Evolutionary conservation across 768 basidiomycete species (phyloP).

Genomic region (Termitomyces sp.): DNA sequence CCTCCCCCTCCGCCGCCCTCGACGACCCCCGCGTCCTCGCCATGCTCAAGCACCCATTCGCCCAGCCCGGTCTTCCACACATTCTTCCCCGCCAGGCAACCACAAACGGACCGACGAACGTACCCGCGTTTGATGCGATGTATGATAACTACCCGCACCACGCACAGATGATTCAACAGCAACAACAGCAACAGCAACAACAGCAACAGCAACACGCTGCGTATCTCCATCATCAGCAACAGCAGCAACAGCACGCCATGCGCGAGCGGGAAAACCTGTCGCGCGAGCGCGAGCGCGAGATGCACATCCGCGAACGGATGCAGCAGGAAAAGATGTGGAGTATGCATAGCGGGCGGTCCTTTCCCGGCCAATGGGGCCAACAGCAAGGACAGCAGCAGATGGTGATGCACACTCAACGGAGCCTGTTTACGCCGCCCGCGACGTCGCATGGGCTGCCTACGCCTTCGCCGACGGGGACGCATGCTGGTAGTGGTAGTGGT

Average conservation of each 20-base stretch:
- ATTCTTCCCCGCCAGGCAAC: conserved; percentile 12
- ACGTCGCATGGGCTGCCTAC: conserved; percentile 30
- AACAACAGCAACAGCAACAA: not conserved
- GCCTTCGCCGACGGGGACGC: conserved; percentile 11
- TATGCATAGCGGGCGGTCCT: conserved; percentile 13
- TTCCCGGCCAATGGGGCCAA: not conserved
- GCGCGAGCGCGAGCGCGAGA: conserved; percentile 8
- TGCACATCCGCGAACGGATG: conserved; percentile 10
- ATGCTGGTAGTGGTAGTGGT: too few relatives aligned
- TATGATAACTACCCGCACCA: conserved; percentile 15
- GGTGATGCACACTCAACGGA: conserved; percentile 25
- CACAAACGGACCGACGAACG: conserved; percentile 13
- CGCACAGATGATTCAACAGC: conserved; percentile 4
- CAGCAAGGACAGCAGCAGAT: conserved; percentile 11
- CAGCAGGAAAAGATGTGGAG: conserved; percentile 24
- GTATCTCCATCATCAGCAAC: conserved; percentile 3
- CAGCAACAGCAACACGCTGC: conserved; percentile 8
- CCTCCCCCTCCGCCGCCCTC: conserved; percentile 11
- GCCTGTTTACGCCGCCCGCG: conserved; percentile 37
- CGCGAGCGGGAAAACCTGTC: conserved; percentile 1
- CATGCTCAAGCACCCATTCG: conserved; percentile 15
- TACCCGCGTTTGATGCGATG: conserved; percentile 16
- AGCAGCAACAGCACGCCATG: not conserved
- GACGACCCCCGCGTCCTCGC: conserved; percentile 24
- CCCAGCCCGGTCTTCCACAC: conserved; percentile 9